Evolutionary conservation across 306 rosid species (phyloP).

Genomic region (Quercus ilex): DNA sequence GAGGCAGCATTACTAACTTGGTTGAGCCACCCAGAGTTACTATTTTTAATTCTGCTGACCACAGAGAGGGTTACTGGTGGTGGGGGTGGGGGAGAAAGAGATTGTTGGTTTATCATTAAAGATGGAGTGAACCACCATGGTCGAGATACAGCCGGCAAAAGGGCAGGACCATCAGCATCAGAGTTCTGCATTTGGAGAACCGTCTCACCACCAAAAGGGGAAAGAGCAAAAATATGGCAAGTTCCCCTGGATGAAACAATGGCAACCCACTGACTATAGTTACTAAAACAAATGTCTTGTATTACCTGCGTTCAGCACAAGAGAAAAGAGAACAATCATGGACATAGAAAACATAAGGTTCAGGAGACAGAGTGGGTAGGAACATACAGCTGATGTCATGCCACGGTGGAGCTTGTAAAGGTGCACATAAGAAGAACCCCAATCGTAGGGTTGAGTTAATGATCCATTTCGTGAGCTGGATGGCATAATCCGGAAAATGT

Average conservation of each 20-base stretch:
- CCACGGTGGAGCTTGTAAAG: constrained; percentile 94
- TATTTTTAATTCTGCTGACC: constrained; percentile 88
- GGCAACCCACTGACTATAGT: constrained; percentile 80
- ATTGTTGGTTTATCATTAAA: constrained; percentile 60
- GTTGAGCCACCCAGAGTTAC: constrained; percentile 79
- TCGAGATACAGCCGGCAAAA: constrained; percentile 52
- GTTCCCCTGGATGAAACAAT: constrained; percentile 84
- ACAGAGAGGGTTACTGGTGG: constrained; percentile 81
- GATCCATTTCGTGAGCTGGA: constrained; percentile 58
- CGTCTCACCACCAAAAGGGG: constrained; percentile 86
- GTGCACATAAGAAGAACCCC: constrained; percentile 79
- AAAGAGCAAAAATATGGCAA: constrained; percentile 75
- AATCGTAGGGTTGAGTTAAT: constrained; percentile 56
- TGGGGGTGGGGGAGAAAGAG: constrained; percentile 61
- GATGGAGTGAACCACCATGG: constrained; percentile 93
- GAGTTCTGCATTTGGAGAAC: constrained; percentile 68
- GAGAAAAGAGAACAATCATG: constrained; percentile 12
- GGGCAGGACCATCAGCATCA: constrained; percentile 54
- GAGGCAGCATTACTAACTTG: constrained; percentile 85
- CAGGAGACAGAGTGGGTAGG: constrained; percentile 25
- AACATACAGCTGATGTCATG: constrained; percentile 85
- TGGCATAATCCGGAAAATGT: constrained; percentile 83
- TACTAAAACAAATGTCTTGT: constrained; percentile 90
- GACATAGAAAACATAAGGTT: constrained; percentile 19
- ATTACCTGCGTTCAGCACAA: constrained; percentile 56